Base-by-base conservation (phyloP, 2,329 filamentous ascomycete species). In the Chrysosporium keratinophilum region DNA sequence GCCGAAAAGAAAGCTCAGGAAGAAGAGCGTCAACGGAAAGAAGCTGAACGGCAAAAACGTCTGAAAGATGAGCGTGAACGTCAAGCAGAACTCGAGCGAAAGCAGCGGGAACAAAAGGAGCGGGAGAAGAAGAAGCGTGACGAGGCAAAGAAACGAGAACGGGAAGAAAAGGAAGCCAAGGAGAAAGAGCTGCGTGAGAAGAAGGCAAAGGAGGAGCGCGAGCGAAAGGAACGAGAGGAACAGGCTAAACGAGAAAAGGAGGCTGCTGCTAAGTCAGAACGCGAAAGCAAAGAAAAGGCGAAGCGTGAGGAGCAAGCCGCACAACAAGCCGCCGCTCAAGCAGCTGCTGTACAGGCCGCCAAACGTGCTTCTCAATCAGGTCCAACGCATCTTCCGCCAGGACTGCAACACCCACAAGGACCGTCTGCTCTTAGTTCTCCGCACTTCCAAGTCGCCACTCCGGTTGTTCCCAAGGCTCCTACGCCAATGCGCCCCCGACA, bases 1-100 rank as follows among this genome's bases (percentile, higher is more conserved):
- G 86, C 87, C 2, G 88, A 94, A 69, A 88, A 84, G 68, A 94
- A 87, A 69, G 86, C 87, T 28, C 88, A 88, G 59, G 93, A 97
- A 64, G 91, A 96, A 63, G 90, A 95, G 62, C 84, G 84, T 50
- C 74, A 84, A 55, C 81, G 83, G 54, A 95, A 89, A 68, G 91
- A 97, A 66, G 84, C 85, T 3, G 91, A 97, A 63, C 87, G 85
- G 64, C 80, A 84, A 66, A 84, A 83, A 58, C 82, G 87, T 47
- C 74, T 85, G 53, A 84, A 88, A 64, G 89, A 96, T 65, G 88
- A 94, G 67, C 83, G 87, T 59, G 88, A 95, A 62, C 82, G 84
- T 60, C 87, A 94, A 64, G 85, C 85, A 28, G 90, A 96, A 67
- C 78, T 81, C 56, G 91, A 97, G 67, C 84, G 88, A 55, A 95